Evolutionary conservation across 768 basidiomycete species (phyloP), one percentile per base, ranked within the genome.

Genomic region (Trametes sanguinea): DNA sequence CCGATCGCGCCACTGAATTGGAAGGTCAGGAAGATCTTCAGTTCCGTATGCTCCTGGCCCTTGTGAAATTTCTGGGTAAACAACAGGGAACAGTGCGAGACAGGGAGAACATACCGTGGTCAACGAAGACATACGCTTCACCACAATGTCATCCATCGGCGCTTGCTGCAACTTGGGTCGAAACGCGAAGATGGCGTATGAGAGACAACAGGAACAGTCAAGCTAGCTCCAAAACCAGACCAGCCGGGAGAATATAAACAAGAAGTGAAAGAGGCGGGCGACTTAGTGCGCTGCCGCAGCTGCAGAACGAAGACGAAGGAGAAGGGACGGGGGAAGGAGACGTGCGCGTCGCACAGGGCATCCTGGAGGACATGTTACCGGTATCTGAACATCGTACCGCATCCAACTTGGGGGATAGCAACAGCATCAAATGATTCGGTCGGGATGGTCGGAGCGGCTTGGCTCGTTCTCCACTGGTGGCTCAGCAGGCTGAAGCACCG

Each of bases 221-320:
- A 54, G 57, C 58, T 54, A 60, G 63, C 63, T 64, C 63, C 63
- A 57, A 53, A 53, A 57, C 63, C 63, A 64, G 63, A 57, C 63
- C 58, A 64, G 63, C 63, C 58, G 63, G 53, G 52, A 33, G 55
- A 29, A 22, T 22, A 27, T 17, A 44, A 42, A 42, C 43, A 37
- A 27, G 27, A 29, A 52, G 17, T 43, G 16, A 22, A 33, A 44
- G 30, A 55, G 43, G 46, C 51, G 46, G 51, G 47, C 52, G 35
- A 37, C 35, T 11, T 45, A 44, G 51, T 47, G 56, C 51, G 62
- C 62, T 44, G 62, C 62, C 62, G 57, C 46, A 46, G 57, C 57
- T 54, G 52, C 43, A 56, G 45, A 43, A 16, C 13, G 39, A 44
- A 53, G 54, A 40, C 32, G 13, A 32, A 17, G 35, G 44, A 52